phyloP scores from a whole-genome alignment of 2,329 filamentous ascomycete genomes.

The Beauveria brongniartii region DNA sequence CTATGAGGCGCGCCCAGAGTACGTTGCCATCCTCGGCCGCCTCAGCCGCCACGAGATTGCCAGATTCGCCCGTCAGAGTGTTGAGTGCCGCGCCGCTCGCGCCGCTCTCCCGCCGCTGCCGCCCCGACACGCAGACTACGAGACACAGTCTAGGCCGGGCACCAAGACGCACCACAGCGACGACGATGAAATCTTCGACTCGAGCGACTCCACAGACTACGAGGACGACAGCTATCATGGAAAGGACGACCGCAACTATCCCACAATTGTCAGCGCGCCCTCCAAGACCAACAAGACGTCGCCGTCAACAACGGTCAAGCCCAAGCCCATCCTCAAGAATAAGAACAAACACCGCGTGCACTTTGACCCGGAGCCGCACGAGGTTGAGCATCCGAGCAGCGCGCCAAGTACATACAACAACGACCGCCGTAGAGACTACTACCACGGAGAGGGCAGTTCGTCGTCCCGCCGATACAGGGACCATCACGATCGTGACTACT shows the following conservation, averaged over 20 bases:
- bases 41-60: slow-evolving; percentile 44
- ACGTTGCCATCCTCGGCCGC: slow-evolving; percentile 51
- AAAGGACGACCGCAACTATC: slow-evolving; percentile 26
- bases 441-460: slow-evolving; percentile 18
- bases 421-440: slow-evolving; percentile 21
- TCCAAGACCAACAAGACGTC: slow-evolving; percentile 24
- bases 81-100: slow-evolving; percentile 37
- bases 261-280: slow-evolving; percentile 30
- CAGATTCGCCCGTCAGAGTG: slow-evolving; percentile 41
- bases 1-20: slow-evolving; percentile 53
- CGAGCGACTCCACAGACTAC: slow-evolving; percentile 24
- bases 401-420: slow-evolving; percentile 23
- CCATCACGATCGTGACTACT: slow-evolving; percentile 14
- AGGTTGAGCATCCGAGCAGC: slow-evolving; percentile 29
- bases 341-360: slow-evolving; percentile 49
- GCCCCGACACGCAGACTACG: slow-evolving; percentile 3
- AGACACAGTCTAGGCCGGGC: slow-evolving; percentile 18
- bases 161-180: slow-evolving; percentile 25
- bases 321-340: slow-evolving; percentile 56
- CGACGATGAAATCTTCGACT: slow-evolving; percentile 22
- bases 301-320: slow-evolving; percentile 29
- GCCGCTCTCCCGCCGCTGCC: slow-evolving; percentile 1
- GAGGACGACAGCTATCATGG: slow-evolving; percentile 24
- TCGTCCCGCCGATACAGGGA: slow-evolving; percentile 17
- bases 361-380: slow-evolving; percentile 40